Evolutionary conservation across 1,139 yeast species (phyloP), one percentile per base, ranked within the genome.

Genomic region (Candida sp.): DNA sequence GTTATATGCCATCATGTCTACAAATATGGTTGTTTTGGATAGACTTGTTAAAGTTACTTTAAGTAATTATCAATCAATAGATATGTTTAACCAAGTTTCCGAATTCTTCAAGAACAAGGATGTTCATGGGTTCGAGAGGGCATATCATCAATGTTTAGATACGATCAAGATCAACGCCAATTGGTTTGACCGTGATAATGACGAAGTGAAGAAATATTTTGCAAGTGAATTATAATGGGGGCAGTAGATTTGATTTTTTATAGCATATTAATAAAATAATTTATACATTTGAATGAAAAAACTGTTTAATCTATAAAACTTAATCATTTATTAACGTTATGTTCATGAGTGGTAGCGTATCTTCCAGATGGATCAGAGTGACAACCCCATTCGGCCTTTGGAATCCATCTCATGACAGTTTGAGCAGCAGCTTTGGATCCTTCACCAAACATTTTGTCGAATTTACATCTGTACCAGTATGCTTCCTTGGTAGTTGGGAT

Each of bases 311-410:
- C 39, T 37, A 37, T 37, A 37, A 27, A 37, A 15, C 15, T 15
- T 12, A 5, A 15, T 27, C 21, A 27, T 32, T 51, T 49, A 39
- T 59, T 68, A 44, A 73, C 77, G 60, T 73, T 72, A 53, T 69
- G 66, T 47, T 86, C 90, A 68, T 93, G 99, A 56, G 87, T 83
- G 71, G 87, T 81, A 55, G 96, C 97, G 63, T 78, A 91, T 75
- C 99, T 88, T 53, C 99, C 99, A 45, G 96, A 87, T 43, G 99
- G 99, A 70, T 93, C 99, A 56, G 85, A 96, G 61, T 91, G 91
- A 73, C 99, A 93, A 51, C 99, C 99, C 99, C 99, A 93, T 70
- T 93, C 99, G 52, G 98, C 98, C 80, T 95, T 93, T 65, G 99
- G 99, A 68, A 93, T 75, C 99, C 99, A 93, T 79, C 99, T 86